Evolutionary conservation across 352 stramenopile genomes (phyloP).

Genomic region (Phytopythium chamaehyphon): DNA sequence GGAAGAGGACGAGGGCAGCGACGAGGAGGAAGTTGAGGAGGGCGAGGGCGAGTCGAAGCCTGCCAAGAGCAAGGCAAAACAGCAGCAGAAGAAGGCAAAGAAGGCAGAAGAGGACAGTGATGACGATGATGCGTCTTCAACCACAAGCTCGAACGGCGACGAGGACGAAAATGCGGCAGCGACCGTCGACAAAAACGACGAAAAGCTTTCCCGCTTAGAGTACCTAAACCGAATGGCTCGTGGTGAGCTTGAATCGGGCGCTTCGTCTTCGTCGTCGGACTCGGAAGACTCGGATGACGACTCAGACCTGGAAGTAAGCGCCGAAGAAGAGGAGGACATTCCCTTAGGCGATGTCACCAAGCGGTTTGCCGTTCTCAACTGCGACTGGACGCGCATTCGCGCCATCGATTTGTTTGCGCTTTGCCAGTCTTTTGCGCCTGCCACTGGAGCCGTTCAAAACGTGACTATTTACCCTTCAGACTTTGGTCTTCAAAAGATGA

Average conservation of each 20-base stretch:
- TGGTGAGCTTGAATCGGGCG: conserved; percentile 60
- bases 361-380: conserved; percentile 93
- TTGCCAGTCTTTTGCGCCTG: conserved; percentile 92
- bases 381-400: conserved; percentile 95
- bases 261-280: conserved; percentile 48
- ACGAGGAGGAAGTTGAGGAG: conserved; percentile 13
- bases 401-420: conserved; percentile 95
- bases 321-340: conserved; percentile 67
- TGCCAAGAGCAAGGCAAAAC: conserved; percentile 3
- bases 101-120: conserved; percentile 7
- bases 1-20: conserved; percentile 27
- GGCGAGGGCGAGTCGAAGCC: conserved; percentile 14
- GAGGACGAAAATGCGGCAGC: conserved; percentile 18
- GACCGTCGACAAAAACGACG: conserved; percentile 32
- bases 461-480: conserved; percentile 96
- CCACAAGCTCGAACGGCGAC: conserved; percentile 29
- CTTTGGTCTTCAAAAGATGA: conserved; percentile 94
- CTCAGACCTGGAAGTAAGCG: conserved; percentile 19
- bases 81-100: conserved; percentile 14
- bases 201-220: conserved; percentile 76
- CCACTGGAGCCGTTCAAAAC: conserved; percentile 82
- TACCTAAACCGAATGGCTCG: conserved; percentile 85
- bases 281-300: conserved; percentile 37
- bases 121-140: conserved; percentile 20
- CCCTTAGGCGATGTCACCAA: conserved; percentile 81